These are phyloP conservation scores for Kwoniella dendrophila DNA, from an alignment of 768 basidiomycete species.

Conservation along the genomic window DNA sequence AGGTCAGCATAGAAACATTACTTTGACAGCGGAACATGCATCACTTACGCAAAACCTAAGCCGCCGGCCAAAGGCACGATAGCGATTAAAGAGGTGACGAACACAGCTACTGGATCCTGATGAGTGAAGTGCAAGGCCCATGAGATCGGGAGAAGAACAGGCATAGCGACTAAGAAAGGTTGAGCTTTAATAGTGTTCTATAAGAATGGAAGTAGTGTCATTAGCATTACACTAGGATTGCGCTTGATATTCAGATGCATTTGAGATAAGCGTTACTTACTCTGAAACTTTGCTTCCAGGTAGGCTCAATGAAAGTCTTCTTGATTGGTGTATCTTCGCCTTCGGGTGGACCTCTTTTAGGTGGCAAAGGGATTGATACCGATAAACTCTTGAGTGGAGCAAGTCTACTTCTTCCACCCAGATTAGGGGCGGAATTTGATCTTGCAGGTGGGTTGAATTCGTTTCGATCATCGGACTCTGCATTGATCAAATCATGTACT, in stretches of 20 bases:
- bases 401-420: constrained; percentile 10
- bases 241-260: no score
- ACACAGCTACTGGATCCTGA: constrained; percentile 58
- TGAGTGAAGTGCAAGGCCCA: constrained; percentile 60
- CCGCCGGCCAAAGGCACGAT: constrained; percentile 59
- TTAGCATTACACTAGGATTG: not conserved
- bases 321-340: constrained; percentile 14
- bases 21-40: no score
- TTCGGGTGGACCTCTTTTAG: constrained; percentile 19
- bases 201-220: not conserved
- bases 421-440: constrained; percentile 15
- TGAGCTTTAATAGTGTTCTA: constrained; percentile 41
- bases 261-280: constrained; percentile 16
- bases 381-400: constrained; percentile 18
- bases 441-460: constrained; percentile 12
- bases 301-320: constrained; percentile 22
- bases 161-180: constrained; percentile 31
- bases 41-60: constrained; percentile 38
- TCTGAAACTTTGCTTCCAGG: constrained; percentile 28
- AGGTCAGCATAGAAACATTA: constrained; percentile 54
- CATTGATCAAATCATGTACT: not conserved
- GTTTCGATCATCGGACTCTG: constrained; percentile 3
- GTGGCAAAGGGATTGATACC: constrained; percentile 20
- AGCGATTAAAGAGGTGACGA: constrained; percentile 60
- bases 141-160: constrained; percentile 61